These are phyloP conservation scores for Fragilaria crotonensis DNA, from an alignment of 108 stramenopile species.

Conservation along the genomic window DNA sequence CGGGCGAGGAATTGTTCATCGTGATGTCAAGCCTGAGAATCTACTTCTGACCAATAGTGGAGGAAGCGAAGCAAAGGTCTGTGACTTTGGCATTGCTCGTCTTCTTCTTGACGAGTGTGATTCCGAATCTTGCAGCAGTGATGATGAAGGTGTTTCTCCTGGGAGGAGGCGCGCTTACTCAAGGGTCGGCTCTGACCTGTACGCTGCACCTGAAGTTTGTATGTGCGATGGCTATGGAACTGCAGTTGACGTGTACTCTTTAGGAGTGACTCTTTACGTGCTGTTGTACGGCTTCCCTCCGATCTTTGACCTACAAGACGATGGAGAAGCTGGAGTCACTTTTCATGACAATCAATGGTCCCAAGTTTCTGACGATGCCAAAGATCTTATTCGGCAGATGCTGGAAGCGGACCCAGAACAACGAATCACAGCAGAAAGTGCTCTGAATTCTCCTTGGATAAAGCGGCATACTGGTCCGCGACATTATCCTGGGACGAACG, in stretches of 20 bases:
- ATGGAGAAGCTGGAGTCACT: slow-evolving; percentile 25
- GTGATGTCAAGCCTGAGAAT: slow-evolving; percentile 89
- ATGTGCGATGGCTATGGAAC: slow-evolving; percentile 61
- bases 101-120: slow-evolving; percentile 10
- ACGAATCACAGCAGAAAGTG: slow-evolving; percentile 55
- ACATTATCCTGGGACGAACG: no score
- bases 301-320: slow-evolving; percentile 28
- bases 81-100: slow-evolving; percentile 86
- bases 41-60: slow-evolving; percentile 44
- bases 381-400: slow-evolving; percentile 62
- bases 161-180: slow-evolving; percentile 26
- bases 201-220: slow-evolving; percentile 74
- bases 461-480: neutral
- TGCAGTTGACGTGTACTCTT: slow-evolving; percentile 87
- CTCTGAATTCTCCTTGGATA: slow-evolving; percentile 64
- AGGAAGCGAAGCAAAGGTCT: slow-evolving; percentile 44
- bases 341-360: slow-evolving; percentile 57
- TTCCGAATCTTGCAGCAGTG: slow-evolving; percentile 2
- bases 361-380: slow-evolving; percentile 67
- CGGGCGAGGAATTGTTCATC: slow-evolving; percentile 54
- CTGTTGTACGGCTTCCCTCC: slow-evolving; percentile 93
- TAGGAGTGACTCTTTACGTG: slow-evolving; percentile 96
- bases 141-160: slow-evolving; percentile 36
- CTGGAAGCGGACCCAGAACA: slow-evolving; percentile 50
- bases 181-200: slow-evolving; percentile 53